These are phyloP conservation scores for Epicoccum sorghinum DNA, from an alignment of 2,329 filamentous ascomycete species.

Conservation along the genomic window DNA sequence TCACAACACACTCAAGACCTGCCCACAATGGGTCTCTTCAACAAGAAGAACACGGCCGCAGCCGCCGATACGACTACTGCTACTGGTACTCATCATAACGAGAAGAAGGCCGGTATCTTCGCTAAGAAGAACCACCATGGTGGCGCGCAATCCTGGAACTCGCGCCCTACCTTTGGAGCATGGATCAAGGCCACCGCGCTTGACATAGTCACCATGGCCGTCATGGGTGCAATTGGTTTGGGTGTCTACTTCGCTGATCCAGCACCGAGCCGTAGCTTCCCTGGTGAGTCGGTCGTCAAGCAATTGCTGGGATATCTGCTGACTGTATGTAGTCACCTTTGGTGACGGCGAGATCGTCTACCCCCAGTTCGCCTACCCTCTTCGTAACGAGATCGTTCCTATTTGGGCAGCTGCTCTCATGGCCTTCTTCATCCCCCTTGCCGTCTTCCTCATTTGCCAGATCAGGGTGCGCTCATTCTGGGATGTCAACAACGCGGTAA, in stretches of 20 bases:
- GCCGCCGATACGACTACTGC: slow-evolving; percentile 45
- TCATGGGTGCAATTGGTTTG: slow-evolving; percentile 69
- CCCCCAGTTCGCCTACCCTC: slow-evolving; percentile 72
- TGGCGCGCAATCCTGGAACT: slow-evolving; percentile 34
- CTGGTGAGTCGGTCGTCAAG: slow-evolving; percentile 39
- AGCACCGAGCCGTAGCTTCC: slow-evolving; percentile 71
- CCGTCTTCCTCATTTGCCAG: slow-evolving; percentile 69
- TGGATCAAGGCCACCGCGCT: slow-evolving; percentile 72
- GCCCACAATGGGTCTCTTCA: slow-evolving; percentile 48
- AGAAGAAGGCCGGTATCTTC: slow-evolving; percentile 41
- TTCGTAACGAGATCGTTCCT: slow-evolving; percentile 70
- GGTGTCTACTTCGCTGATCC: slow-evolving; percentile 71
- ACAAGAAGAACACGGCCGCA: slow-evolving; percentile 40
- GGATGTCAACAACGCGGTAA: slow-evolving; percentile 69
- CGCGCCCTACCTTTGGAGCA: slow-evolving; percentile 66
- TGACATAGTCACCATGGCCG: slow-evolving; percentile 70
- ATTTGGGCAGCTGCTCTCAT: slow-evolving; percentile 74
- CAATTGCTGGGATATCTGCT: neutral
- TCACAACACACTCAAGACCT: slow-evolving; percentile 7
- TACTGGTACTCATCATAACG: slow-evolving; percentile 33
- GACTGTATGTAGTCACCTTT: slow-evolving; percentile 58
- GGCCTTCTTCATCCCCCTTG: slow-evolving; percentile 68
- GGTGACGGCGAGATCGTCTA: slow-evolving; percentile 70
- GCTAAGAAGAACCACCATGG: slow-evolving; percentile 20
- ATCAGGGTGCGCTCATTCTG: slow-evolving; percentile 63